Percentiles rank a stretch among this genome's conserved stretches.
phyloP scores from a whole-genome alignment of 73 alveolate species.

The Tetrahymena borealis region DNA sequence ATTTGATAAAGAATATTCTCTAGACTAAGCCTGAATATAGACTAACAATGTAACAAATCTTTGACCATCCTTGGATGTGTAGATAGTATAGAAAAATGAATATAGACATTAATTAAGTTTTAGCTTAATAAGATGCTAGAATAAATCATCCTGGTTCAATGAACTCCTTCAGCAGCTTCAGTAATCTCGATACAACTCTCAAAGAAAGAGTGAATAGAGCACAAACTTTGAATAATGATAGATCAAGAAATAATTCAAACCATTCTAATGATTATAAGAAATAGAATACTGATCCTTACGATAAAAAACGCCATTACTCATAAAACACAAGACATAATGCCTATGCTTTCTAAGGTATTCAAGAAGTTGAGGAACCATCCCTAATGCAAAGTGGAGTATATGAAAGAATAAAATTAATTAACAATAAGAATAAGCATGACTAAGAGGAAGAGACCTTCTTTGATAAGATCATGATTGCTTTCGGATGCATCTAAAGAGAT shows the following conservation, averaged over 20 bases:
- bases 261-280: not conserved
- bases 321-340: not conserved
- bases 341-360: not conserved
- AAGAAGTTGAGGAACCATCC: not conserved
- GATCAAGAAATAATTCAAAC: not conserved
- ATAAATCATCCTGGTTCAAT: not conserved
- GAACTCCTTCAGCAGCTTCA: not conserved
- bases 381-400: not conserved
- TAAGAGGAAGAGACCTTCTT: not conserved
- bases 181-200: not conserved
- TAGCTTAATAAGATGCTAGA: not conserved
- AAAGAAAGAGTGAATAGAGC: not conserved
- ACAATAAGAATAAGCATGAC: not conserved
- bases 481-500: not conserved
- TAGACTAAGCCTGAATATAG: constrained; percentile 70
- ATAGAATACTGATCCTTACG: not conserved
- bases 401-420: not conserved
- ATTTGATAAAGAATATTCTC: constrained; percentile 64
- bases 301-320: not conserved
- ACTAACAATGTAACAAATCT: constrained; percentile 70
- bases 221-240: not conserved
- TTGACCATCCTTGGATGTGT: constrained; percentile 86
- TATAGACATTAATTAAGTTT: not conserved
- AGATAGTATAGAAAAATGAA: constrained; percentile 12
- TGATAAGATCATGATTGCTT: not conserved